Evolutionary conservation across 805 yeast species (phyloP), one percentile per base, ranked within the genome.

Genomic region (Saturnispora quitensis): DNA sequence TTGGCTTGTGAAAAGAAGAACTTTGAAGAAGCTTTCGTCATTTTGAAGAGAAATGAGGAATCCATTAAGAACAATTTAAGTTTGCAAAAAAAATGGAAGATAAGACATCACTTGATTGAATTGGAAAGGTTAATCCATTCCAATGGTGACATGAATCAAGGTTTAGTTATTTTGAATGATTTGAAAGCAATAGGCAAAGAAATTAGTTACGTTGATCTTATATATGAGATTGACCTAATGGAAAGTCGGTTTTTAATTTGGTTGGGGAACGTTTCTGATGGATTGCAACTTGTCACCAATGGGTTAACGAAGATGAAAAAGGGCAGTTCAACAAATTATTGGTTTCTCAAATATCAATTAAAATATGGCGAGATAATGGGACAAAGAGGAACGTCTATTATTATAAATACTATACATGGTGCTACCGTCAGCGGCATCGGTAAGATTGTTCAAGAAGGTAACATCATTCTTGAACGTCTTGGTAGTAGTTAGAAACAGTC

Each of bases 291-390:
- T 9, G 50, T 61, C 9, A 56, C 62, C n/a, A 45, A 56, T 48
- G 57, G 54, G 42, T 17, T 66, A 35, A n/a, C 57, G 12, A 45
- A 51, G 2, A 54, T 66, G 54, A 56, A 60, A 47, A 56, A 54
- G 45, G 15, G 60, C 60, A 35, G 53, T 65, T 7, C 59, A 61
- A 75, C 77, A 56, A 66, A 70, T 33, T 69, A 67, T 47, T 74
- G 78, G 71, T 68, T 69, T 36, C 64, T 80, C 22, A 71, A 70
- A 58, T 72, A 76, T 51, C 77, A 73, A 45, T 57, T 80, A 10
- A 58, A 80, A 48, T 75, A 77, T 57, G 73, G 79, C 43, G 59
- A 67, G 13, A 68, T 79, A 1, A 49, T 49, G 51, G 47, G 43
- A n/a, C 24, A 43, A 12, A 34, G 51, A 27, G 51, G 51, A 12